Percentiles rank a stretch among this genome's conserved stretches.
Evolutionary conservation across 768 basidiomycete species (phyloP).

Genomic region (Suillus occidentalis): DNA sequence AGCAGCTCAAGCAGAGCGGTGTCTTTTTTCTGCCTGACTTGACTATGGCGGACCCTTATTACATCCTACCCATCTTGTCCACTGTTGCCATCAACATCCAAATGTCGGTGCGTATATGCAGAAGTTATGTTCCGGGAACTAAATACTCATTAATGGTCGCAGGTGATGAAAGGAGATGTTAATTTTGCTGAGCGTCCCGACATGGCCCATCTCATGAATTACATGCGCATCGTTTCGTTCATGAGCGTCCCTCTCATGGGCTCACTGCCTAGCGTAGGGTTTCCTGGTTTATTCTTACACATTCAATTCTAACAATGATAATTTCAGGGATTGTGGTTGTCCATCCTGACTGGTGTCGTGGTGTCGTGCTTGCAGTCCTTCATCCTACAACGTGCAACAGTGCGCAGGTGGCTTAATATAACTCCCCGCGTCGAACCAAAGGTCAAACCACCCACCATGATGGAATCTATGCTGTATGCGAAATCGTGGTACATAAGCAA

Average conservation of each 20-base stretch:
- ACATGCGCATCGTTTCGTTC: slow-evolving; percentile 58
- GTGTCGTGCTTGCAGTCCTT: slow-evolving; percentile 48
- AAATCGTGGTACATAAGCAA: slow-evolving; percentile 13
- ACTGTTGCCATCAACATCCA: slow-evolving; percentile 66
- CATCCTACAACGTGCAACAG: slow-evolving; percentile 41
- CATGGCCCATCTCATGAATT: slow-evolving; percentile 68
- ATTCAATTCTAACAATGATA: slow-evolving; percentile 6
- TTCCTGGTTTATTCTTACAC: neutral
- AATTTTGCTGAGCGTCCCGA: slow-evolving; percentile 51
- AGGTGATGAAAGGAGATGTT: slow-evolving; percentile 54
- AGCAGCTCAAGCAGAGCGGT: slow-evolving; percentile 77
- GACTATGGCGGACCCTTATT: slow-evolving; percentile 74
- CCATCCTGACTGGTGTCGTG: slow-evolving; percentile 52
- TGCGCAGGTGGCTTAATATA: slow-evolving; percentile 42
- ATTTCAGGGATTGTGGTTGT: slow-evolving; percentile 55
- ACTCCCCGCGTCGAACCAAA: slow-evolving; percentile 19
- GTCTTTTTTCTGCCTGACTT: slow-evolving; percentile 74
- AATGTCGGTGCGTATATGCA: slow-evolving; percentile 47
- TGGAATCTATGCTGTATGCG: slow-evolving; percentile 18
- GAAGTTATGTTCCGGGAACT: neutral
- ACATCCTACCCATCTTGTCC: slow-evolving; percentile 62
- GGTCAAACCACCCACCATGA: slow-evolving; percentile 27
- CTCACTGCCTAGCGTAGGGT: slow-evolving; percentile 65
- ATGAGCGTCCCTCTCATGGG: slow-evolving; percentile 51
- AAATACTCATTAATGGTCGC: slow-evolving; percentile 6